Evolutionary conservation across 116 monocot genomes (phyloP).

Genomic region (Posidonia oceanica): DNA sequence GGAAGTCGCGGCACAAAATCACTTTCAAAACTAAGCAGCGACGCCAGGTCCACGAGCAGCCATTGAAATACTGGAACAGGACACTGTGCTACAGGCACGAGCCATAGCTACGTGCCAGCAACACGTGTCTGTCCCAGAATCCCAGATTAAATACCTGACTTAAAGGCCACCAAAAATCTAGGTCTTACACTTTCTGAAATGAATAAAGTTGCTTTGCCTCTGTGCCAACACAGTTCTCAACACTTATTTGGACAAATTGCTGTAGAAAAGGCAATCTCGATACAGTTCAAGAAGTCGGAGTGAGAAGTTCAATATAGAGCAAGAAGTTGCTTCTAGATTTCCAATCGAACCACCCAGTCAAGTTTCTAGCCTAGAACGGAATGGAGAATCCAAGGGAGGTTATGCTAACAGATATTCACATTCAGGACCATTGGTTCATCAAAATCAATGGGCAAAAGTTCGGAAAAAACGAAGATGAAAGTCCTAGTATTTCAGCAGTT

Average conservation of each 20-base stretch:
- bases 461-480: constrained; percentile 27
- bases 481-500: constrained; percentile 24
- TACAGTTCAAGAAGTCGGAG: constrained; percentile 55
- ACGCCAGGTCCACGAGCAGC: too few species aligned
- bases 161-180: too few species aligned
- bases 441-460: constrained; percentile 35
- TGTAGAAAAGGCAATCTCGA: constrained; percentile 62
- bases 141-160: too few species aligned
- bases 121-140: too few species aligned
- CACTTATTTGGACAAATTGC: neutral
- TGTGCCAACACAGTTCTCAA: too few species aligned
- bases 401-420: constrained; percentile 48
- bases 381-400: constrained; percentile 25
- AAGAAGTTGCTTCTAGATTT: constrained; percentile 70
- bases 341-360: constrained; percentile 72
- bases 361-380: constrained; percentile 21
- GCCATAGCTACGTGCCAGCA: too few species aligned
- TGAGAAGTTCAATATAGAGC: constrained; percentile 61
- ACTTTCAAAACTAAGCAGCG: too few species aligned
- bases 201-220: too few species aligned
- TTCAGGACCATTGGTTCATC: constrained; percentile 65
- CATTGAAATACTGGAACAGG: too few species aligned
- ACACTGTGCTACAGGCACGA: too few species aligned
- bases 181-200: too few species aligned
- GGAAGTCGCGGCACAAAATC: too few species aligned